A percentile compares a stretch with the other conserved stretches of the same genome.
These are phyloP conservation scores for Mesembryanthemum crystallinum DNA, from an alignment of 148 eudicot species.

Conservation along the genomic window DNA sequence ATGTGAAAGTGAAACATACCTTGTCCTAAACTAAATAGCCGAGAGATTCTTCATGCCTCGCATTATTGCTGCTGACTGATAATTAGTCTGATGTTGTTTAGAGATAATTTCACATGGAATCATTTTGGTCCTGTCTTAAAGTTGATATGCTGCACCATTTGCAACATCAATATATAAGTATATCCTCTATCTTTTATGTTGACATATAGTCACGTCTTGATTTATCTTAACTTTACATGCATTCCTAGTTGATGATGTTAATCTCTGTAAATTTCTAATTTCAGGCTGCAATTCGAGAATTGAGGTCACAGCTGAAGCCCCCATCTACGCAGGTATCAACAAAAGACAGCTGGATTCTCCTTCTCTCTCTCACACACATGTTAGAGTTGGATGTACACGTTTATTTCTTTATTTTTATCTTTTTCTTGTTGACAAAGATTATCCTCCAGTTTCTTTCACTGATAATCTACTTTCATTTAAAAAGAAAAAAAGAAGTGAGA, in stretches of 20 bases:
- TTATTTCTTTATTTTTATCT: neutral
- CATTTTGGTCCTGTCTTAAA: neutral
- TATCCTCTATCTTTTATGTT: neutral
- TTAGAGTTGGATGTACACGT: neutral
- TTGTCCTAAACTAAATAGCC: neutral
- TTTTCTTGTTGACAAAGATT: neutral
- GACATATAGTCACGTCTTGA: neutral
- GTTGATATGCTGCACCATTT: neutral
- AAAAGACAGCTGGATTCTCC: neutral
- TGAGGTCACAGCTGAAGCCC: conserved; percentile 90
- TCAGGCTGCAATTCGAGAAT: conserved; percentile 91
- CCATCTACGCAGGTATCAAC: conserved; percentile 86
- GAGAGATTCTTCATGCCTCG: neutral
- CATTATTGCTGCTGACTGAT: neutral
- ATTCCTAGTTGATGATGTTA: neutral
- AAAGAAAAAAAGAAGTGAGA: neutral
- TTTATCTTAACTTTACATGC: neutral
- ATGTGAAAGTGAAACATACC: neutral
- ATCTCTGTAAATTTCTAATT: conserved; percentile 7
- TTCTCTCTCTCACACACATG: neutral
- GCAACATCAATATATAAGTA: neutral
- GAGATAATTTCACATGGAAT: neutral
- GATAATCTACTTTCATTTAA: neutral
- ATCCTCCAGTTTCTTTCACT: neutral
- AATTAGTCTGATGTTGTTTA: neutral